Percentiles rank a stretch among this genome's conserved stretches.
phyloP scores from a whole-genome alignment of 2,329 filamentous ascomycete genomes.

The Arthroderma sp. region DNA sequence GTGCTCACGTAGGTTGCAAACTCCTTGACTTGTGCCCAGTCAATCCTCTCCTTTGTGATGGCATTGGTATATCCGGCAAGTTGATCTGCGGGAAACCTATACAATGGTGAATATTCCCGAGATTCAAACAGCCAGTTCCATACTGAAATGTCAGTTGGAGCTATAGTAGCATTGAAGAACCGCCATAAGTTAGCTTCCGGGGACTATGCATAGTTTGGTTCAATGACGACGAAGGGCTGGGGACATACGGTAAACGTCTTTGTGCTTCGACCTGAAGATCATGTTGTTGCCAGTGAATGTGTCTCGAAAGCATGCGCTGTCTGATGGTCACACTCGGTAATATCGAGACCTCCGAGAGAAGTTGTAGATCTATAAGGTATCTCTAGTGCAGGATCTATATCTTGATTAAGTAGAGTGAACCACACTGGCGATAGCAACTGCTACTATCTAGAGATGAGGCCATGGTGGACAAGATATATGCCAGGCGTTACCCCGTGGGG shows the following conservation, averaged over 20 bases:
- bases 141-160: slow-evolving; percentile 40
- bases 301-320: too few species aligned
- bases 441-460: too few species aligned
- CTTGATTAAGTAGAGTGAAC: too few species aligned
- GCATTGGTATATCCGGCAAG: slow-evolving; percentile 45
- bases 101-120: slow-evolving; percentile 37
- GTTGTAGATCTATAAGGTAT: too few species aligned
- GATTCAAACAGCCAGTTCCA: slow-evolving; percentile 49
- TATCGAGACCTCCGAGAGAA: too few species aligned
- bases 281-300: background rate
- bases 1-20: slow-evolving; percentile 46
- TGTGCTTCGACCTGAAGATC: slow-evolving; percentile 3
- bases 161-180: slow-evolving; percentile 19
- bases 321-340: too few species aligned
- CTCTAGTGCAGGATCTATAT: too few species aligned
- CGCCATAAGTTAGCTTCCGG: background rate
- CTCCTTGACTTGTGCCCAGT: slow-evolving; percentile 41
- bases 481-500: too few species aligned
- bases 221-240: background rate
- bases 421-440: too few species aligned
- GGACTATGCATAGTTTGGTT: background rate
- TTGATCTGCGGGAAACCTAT: slow-evolving; percentile 23
- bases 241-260: background rate
- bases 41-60: slow-evolving; percentile 43
- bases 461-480: too few species aligned